Evolutionary conservation across 768 basidiomycete species (phyloP), one percentile per base, ranked within the genome.

Genomic region (Suillus alpinus): DNA sequence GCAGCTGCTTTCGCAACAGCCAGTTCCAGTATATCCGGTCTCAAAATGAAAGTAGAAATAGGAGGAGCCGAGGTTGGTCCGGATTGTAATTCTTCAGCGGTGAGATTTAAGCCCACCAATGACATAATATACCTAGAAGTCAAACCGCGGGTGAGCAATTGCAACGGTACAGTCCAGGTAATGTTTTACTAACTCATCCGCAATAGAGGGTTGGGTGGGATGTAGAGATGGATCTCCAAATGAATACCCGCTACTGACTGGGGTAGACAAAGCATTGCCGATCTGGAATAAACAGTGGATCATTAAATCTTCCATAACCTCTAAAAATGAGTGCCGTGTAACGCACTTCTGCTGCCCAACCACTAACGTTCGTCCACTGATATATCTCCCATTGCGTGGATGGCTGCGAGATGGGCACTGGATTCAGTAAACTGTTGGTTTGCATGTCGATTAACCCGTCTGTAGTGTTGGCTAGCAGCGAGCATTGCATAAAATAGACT

Each of bases 121-220:
- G 56, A 39, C 56, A 56, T 56, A 13, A 56, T 56, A 40, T 56
- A 56, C 23, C 56, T 56, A 26, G 23, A 47, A 26, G 6, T 26
- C 23, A 47, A 47, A 14, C 13, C 20, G 6, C 1, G 14, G 10
- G 46, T 47, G 46, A 47, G 46, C 13, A 6, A 47, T 29, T 4
- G 3, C 1, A 16, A 14, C 26, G 26, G 8, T 16, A 26, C 26
- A 29, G 14, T 16, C 26, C 29, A 46, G 44, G 44, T 14, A 47
- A 47, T 3, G 7, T 16, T 29, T 47, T 16, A 14, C n/a, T n/a
- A n/a, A 47, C 46, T 47, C 46, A 23, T 47, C 46, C 46, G 46
- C 23, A 23, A 26, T 23, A 47, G 46, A 47, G 2, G 20, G 46
- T 34, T 34, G 7, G 32, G 32, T 34, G 32, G 7, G 4, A 26